phyloP scores from a whole-genome alignment of 768 basidiomycete genomes.

The Boletus sensibilis region DNA sequence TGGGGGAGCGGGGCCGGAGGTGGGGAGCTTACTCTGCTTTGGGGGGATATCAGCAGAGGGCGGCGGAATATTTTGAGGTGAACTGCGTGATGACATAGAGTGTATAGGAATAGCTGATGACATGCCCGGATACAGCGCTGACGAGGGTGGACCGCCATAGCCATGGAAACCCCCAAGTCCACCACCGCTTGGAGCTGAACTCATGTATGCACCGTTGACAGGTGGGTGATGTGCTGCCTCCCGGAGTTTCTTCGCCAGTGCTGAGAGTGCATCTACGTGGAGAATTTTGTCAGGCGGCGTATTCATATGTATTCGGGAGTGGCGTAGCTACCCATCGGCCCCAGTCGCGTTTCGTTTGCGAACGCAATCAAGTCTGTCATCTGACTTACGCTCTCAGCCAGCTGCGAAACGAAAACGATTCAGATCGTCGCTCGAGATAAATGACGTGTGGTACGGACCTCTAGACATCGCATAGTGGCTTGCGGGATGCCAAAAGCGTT shows the following conservation, averaged over 20 bases:
- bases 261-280: constrained; percentile 44
- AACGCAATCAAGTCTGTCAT: constrained; percentile 78
- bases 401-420: constrained; percentile 36
- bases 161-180: constrained; percentile 26
- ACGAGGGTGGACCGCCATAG: constrained; percentile 33
- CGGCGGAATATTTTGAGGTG: constrained; percentile 48
- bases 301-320: constrained; percentile 27
- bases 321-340: constrained; percentile 61
- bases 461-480: constrained; percentile 85
- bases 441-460: constrained; percentile 44
- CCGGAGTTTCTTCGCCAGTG: constrained; percentile 41
- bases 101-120: constrained; percentile 48
- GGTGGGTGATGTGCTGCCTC: constrained; percentile 19
- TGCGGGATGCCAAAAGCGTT: constrained; percentile 89
- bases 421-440: not conserved
- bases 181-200: constrained; percentile 13
- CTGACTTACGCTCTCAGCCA: constrained; percentile 78
- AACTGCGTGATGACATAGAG: constrained; percentile 39
- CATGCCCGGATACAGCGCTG: constrained; percentile 45
- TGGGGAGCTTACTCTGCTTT: constrained; percentile 64
- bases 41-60: constrained; percentile 54
- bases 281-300: constrained; percentile 19
- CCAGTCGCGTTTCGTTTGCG: constrained; percentile 51
- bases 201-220: constrained; percentile 21
- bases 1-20: constrained; percentile 40